A percentile compares a stretch with the other conserved stretches of the same genome.
Conservation (phyloP, 106 monocot species). For the Narthecium ossifragum region DNA sequence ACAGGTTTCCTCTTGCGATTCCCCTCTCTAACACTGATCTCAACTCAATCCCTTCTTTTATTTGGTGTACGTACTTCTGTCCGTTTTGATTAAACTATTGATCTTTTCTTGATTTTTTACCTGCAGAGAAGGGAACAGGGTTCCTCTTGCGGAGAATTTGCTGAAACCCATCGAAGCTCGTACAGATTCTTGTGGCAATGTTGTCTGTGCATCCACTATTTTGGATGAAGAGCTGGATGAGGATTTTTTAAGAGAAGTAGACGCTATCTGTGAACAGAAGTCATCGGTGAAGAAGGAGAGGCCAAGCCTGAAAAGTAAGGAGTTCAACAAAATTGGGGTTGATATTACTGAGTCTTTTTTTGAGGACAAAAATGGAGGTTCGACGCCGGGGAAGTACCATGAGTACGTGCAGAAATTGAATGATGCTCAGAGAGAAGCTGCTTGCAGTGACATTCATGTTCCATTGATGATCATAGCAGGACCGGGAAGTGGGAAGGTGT, state of each 20-base stretch:
- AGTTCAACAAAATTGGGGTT: background rate
- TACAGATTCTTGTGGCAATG: no score
- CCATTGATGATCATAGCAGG: constrained; percentile 90
- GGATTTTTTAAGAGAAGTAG: constrained; percentile 38
- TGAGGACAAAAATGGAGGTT: constrained; percentile 4
- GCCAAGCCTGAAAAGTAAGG: constrained; percentile 4
- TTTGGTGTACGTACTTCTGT: background rate
- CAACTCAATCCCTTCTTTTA: background rate
- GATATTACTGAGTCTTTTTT: no score
- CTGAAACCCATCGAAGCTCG: background rate
- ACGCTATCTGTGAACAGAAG: constrained; percentile 45
- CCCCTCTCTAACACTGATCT: background rate
- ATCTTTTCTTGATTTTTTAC: background rate
- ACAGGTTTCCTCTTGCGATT: no score
- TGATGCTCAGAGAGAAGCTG: constrained; percentile 73
- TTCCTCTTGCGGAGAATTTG: constrained; percentile 15
- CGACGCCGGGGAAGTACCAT: constrained; percentile 41
- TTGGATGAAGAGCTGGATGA: constrained; percentile 59
- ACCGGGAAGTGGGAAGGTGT: constrained; percentile 96
- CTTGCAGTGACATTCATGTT: constrained; percentile 53
- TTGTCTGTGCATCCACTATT: constrained; percentile 12
- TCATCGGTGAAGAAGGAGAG: constrained; percentile 29
- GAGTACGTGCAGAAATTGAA: constrained; percentile 68
- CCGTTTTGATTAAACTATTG: background rate
- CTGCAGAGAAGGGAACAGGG: constrained; percentile 9